These are phyloP conservation scores for Phytophthora litchii DNA, from an alignment of 352 stramenopile genomes.

Conservation along the genomic window DNA sequence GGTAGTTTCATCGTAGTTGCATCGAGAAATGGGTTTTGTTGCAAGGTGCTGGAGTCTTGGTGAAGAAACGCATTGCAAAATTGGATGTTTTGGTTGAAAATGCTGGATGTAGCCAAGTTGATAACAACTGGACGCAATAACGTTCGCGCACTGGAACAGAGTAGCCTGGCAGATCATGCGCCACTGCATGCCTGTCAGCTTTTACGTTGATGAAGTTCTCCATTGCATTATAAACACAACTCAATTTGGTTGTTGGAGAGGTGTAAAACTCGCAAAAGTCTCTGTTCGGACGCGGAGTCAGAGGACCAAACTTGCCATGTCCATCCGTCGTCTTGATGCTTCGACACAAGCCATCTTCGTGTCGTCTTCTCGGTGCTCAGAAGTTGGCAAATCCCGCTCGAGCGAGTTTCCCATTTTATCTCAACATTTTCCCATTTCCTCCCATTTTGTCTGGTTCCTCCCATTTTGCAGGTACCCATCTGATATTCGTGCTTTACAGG, in stretches of 20 bases:
- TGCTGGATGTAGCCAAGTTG: constrained; percentile 3
- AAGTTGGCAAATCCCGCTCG: neutral
- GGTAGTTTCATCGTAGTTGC: too few species aligned
- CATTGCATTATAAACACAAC: neutral
- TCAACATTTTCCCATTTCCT: neutral
- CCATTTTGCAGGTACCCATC: constrained; percentile 5
- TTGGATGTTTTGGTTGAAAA: too few species aligned
- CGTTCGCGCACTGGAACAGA: neutral
- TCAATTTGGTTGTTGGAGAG: neutral
- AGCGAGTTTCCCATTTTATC: neutral
- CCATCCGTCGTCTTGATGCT: neutral
- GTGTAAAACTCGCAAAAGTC: neutral
- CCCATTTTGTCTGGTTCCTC: neutral
- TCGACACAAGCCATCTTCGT: neutral
- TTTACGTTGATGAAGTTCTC: neutral
- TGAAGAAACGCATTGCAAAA: too few species aligned
- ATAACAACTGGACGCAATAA: neutral
- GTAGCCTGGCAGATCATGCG: constrained; percentile 7
- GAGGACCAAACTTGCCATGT: neutral
- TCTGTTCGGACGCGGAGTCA: neutral
- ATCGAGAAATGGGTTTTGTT: too few species aligned
- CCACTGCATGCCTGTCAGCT: neutral
- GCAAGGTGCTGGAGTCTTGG: too few species aligned
- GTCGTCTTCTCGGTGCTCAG: neutral
- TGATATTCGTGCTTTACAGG: neutral